phyloP scores from a whole-genome alignment of 83 land plant genomes.

The Picea abies region DNA sequence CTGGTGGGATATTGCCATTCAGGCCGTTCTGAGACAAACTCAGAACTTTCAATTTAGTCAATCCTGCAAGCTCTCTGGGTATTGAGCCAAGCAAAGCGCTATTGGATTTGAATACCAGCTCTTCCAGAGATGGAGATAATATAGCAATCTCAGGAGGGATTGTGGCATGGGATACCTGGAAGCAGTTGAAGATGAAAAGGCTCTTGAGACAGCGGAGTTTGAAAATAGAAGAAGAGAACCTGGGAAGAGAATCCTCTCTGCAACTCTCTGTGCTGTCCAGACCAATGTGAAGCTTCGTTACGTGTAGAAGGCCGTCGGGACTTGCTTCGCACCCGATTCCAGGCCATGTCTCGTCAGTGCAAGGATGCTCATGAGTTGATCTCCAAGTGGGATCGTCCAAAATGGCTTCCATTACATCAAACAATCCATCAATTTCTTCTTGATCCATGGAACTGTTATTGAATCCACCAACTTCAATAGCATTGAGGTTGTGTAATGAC shows the following conservation, averaged over 20 bases:
- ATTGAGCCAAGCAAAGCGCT: not conserved
- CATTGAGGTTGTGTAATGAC: too few species aligned
- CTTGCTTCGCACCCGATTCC: slow-evolving; percentile 15
- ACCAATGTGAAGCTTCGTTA: slow-evolving; percentile 19
- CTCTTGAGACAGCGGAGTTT: slow-evolving; percentile 11
- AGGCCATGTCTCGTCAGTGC: slow-evolving; percentile 18
- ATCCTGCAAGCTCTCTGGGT: not conserved
- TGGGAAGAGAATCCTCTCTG: slow-evolving; percentile 5
- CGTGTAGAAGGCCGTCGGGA: not conserved
- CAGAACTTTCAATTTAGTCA: not conserved
- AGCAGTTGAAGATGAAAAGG: slow-evolving; percentile 17
- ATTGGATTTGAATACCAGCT: not conserved
- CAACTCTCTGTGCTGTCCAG: not conserved
- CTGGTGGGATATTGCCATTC: slow-evolving; percentile 13
- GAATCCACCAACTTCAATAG: too few species aligned
- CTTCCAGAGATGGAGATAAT: slow-evolving; percentile 8
- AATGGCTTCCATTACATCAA: slow-evolving; percentile 17
- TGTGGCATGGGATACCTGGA: not conserved
- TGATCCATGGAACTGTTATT: too few species aligned
- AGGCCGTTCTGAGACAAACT: slow-evolving; percentile 13
- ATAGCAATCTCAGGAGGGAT: not conserved
- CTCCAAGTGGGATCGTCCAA: slow-evolving; percentile 14
- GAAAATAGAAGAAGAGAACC: slow-evolving; percentile 1
- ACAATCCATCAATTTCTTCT: slow-evolving; percentile 10
- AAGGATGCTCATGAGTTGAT: slow-evolving; percentile 13